phyloP scores from a whole-genome alignment of 495 filamentous ascomycete genomes.

The Jackrogersella minutella region DNA sequence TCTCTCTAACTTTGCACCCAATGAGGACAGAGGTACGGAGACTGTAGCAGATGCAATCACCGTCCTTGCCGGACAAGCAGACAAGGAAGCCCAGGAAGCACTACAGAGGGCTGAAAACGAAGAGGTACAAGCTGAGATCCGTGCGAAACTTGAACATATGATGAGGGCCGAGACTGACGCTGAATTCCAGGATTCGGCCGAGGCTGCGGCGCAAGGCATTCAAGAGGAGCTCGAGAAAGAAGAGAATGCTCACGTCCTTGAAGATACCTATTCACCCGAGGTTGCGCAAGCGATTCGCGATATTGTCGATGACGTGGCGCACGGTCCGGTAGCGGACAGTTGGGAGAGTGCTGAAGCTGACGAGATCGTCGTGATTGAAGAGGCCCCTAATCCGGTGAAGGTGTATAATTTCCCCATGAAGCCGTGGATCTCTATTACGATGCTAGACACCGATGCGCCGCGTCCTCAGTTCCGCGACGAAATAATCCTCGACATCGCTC shows the following conservation, averaged over 20 bases:
- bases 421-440: constrained; percentile 85
- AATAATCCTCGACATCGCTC: constrained; percentile 83
- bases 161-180: constrained; percentile 53
- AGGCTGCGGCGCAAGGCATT: constrained; percentile 58
- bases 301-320: constrained; percentile 64
- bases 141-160: constrained; percentile 53
- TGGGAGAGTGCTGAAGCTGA: constrained; percentile 80
- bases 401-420: constrained; percentile 96
- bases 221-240: constrained; percentile 66
- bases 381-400: constrained; percentile 67
- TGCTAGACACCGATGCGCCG: constrained; percentile 55
- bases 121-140: constrained; percentile 57
- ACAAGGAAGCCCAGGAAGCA: constrained; percentile 73
- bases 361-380: constrained; percentile 77
- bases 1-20: constrained; percentile 1
- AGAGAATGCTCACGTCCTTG: constrained; percentile 58
- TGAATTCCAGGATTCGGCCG: constrained; percentile 55
- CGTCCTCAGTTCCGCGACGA: constrained; percentile 71
- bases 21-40: constrained; percentile 58
- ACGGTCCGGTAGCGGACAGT: constrained; percentile 68
- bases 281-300: constrained; percentile 65
- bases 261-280: constrained; percentile 58
- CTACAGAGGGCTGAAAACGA: constrained; percentile 64
- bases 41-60: constrained; percentile 76
- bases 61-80: constrained; percentile 71